Base-by-base conservation (phyloP, 2,329 filamentous ascomycete species). In the Clathrospora elynae region DNA sequence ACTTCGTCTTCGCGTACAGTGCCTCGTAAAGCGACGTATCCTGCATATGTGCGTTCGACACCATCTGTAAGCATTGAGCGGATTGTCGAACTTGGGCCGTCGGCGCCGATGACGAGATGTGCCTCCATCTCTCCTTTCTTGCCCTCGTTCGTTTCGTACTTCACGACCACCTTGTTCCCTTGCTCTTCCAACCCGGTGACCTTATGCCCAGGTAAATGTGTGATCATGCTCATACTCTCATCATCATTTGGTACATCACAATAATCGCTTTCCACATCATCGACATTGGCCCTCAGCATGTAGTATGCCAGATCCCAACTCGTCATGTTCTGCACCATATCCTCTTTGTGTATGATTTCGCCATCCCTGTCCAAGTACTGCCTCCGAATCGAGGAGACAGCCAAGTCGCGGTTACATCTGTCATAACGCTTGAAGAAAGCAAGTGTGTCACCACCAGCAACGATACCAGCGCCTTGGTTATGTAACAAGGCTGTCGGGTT, bases 261-360 rank as follows among this genome's bases (percentile, higher is more conserved):
- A 26, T 66, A 65, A 4, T 35, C 43, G 22, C 55, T 66, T 35
- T 57, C 34, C n/a, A 62, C 39, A 13, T 59, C 62, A 31, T 68
- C 62, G 11, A 66, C 56, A 18, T 66, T 66, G 2, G 61, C 62
- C 10, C 65, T 49, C 9, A 67, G 46, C 14, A 67, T 57, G 30
- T 66, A 53, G 36, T 65, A 68, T 3, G 60, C 55, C n/a, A 67
- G 46, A 36, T 66, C 63, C 64, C 65, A 68, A 42, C 63, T 68
- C 16, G 63, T 67, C 64, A 67, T 68, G 17, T 64, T 65, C 45
- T 67, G 64, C n/a, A 51, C 46, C 51, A 60, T 57, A 11, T 66
- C 58, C 37, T 61, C 54, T 23, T 48, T 49, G 19, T 65, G 57
- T 14, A 63, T 55, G 12, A 67, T 46, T 1, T 62, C 50, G 14